Evolutionary conservation across 805 yeast genomes (phyloP).

Genomic region (Myxozyma vanderwaltii): DNA sequence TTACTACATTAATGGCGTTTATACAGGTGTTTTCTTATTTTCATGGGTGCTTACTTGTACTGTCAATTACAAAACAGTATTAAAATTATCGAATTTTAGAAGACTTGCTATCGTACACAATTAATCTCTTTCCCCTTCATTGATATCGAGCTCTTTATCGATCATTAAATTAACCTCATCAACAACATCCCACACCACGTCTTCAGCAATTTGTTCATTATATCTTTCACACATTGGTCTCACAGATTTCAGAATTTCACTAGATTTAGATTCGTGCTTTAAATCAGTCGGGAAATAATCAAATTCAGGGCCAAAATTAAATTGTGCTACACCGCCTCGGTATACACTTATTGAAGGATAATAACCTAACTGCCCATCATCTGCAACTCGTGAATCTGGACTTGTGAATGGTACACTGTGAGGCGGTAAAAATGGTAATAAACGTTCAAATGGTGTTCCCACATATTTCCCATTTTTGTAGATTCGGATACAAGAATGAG

Average conservation of each 20-base stretch:
- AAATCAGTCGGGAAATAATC: slow-evolving; percentile 46
- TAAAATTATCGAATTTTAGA: not conserved
- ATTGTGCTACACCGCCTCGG: slow-evolving; percentile 70
- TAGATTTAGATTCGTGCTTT: slow-evolving; percentile 26
- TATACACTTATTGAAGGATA: slow-evolving; percentile 87
- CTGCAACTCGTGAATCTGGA: slow-evolving; percentile 43
- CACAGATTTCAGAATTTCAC: slow-evolving; percentile 38
- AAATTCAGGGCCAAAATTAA: slow-evolving; percentile 71
- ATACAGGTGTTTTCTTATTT: not conserved
- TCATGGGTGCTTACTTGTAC: not conserved
- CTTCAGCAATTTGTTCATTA: slow-evolving; percentile 73
- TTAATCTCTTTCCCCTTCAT: slow-evolving; percentile 1
- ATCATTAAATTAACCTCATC: slow-evolving; percentile 68
- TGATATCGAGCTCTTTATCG: not conserved
- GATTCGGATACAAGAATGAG: slow-evolving; percentile 62
- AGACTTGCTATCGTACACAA: too few relatives aligned
- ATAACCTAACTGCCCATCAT: slow-evolving; percentile 87
- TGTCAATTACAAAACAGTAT: not conserved
- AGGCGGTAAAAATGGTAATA: slow-evolving; percentile 81
- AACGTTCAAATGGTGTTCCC: slow-evolving; percentile 66
- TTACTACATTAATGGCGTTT: not conserved
- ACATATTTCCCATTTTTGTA: slow-evolving; percentile 73
- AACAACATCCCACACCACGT: slow-evolving; percentile 75
- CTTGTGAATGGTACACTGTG: slow-evolving; percentile 51
- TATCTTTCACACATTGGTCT: slow-evolving; percentile 62